Evolutionary conservation across 169 alveolate genomes (phyloP), one percentile per base, ranked within the genome.

Genomic region (Eimeria tenella): DNA sequence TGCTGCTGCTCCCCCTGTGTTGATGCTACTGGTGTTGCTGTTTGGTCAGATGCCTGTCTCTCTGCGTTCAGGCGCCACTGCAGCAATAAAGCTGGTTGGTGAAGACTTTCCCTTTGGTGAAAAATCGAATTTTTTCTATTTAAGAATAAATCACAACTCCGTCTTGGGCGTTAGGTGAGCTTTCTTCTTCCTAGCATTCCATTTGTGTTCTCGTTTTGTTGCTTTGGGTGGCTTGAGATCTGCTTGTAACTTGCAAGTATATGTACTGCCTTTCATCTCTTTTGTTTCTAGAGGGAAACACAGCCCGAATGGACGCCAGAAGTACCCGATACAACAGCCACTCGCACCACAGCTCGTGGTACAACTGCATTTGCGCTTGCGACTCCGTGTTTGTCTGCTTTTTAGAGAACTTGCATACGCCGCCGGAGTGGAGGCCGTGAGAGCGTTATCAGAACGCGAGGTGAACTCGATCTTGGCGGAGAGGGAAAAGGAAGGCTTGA

Each of bases 111-210:
- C 96, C 31, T 95, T 96, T 93, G 50, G 53, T 15, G 74, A 68
- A 5, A 25, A 21, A 9, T 87, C 95, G 56, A 73, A 74, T 58
- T 95, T 86, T 65, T 86, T 71, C 58, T 95, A 95, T 94, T 42
- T 89, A 55, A 58, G 96, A n/a, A 55, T 87, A 10, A 95, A 94
- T 75, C 97, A 95, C 83, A 95, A 94, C 79, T 94, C 96, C 23
- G 97, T 95, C 31, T 90, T 95, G 15, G 97, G 97, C 23, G 94
- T 95, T 42, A 62, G 97, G 93, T 94, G 73, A 56, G 89, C 42
- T 10, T n/a, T 23, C 62, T n/a, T 52, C 88, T 53, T 58, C 2
- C 68, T 10, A 10, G 68, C 11, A 0, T 58, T 17, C 68, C 42
- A 31, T 31, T 17, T 58, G n/a, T 58, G 68, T 10, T 3, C 68